Evolutionary conservation across 148 eudicot genomes (phyloP).

Genomic region (Spergularia marina): DNA sequence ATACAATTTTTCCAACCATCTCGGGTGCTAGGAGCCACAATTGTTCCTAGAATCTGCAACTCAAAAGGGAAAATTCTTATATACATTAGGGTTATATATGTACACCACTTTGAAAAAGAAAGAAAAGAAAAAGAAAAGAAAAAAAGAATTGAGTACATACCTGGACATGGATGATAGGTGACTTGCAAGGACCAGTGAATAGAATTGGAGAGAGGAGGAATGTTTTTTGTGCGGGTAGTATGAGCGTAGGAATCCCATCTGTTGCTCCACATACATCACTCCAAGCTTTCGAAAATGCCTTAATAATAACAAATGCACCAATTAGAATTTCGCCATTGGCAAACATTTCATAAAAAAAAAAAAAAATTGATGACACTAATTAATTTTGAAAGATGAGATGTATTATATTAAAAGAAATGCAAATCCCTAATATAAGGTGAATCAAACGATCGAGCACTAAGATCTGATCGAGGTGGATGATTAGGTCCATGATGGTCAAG

Average conservation of each 20-base stretch:
- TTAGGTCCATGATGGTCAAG: too few relatives aligned
- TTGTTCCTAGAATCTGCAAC: constrained; percentile 13
- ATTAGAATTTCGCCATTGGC: neutral
- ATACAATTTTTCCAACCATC: constrained; percentile 11
- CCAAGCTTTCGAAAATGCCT: constrained; percentile 28
- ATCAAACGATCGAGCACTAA: too few relatives aligned
- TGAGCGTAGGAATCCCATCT: neutral
- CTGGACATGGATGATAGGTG: constrained; percentile 11
- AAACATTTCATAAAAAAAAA: neutral
- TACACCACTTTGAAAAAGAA: too few relatives aligned
- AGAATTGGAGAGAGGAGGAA: constrained; percentile 7
- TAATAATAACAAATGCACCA: neutral
- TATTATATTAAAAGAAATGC: too few relatives aligned
- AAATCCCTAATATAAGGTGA: too few relatives aligned
- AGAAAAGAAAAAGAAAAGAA: too few relatives aligned
- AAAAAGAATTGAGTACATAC: neutral
- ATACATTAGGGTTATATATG: too few relatives aligned
- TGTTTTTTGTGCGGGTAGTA: neutral
- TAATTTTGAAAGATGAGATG: too few relatives aligned
- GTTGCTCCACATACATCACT: neutral
- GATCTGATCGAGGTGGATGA: too few relatives aligned
- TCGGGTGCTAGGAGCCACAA: constrained; percentile 13
- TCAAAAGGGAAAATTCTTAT: too few relatives aligned
- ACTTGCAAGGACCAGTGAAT: constrained; percentile 15
- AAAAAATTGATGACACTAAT: too few relatives aligned